Evolutionary conservation across 306 rosid genomes (phyloP), one percentile per base, ranked within the genome.

Genomic region (Cicer bijugum): DNA sequence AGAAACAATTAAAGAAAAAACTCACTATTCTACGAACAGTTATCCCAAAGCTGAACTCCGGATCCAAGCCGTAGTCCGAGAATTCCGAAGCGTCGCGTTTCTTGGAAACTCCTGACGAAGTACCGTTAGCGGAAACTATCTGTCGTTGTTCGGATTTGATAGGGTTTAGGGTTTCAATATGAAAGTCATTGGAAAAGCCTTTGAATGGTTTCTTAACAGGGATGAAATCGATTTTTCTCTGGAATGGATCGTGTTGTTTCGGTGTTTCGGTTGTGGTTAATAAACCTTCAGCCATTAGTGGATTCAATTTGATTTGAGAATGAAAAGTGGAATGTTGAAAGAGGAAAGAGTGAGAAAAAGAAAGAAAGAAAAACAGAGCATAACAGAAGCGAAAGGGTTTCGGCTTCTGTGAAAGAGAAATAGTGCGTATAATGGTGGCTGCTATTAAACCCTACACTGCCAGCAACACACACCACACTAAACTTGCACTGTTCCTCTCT

Each of bases 21-120:
- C 99, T 91, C 74, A 94, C 99, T 66, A 94, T 95, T 81, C 88
- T 88, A 37, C 97, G 85, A 67, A 82, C 74, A 17, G 99, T 88
- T 52, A 88, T 90, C 7, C 89, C 92, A 20, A 95, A 80, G 79
- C 90, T 85, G 82, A 95, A 90, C 84, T 95, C 99, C 20, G 97
- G 96, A 86, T 95, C 99, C 84, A 90, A 84, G 68, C 91, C 96
- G 58, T 42, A 69, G 12, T 94, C 97, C 14, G 77, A 69, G 46
- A 75, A 75, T 71, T 91, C 99, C 7, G 91, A 80, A 65, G 55
- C 85, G 35, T 88, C 99, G 4, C 50, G 66, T 73, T 82, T 95
- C 69, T 83, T 90, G 9, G 82, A 73, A 5, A 74, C 75, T 10
- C 60, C 42, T 12, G 53, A 69, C 9, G 82, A 69, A 15, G 43